Percentiles rank a stretch among this genome's conserved stretches.
Conservation (phyloP, 192 early-diverging fungal species). For the Podila epigama region DNA sequence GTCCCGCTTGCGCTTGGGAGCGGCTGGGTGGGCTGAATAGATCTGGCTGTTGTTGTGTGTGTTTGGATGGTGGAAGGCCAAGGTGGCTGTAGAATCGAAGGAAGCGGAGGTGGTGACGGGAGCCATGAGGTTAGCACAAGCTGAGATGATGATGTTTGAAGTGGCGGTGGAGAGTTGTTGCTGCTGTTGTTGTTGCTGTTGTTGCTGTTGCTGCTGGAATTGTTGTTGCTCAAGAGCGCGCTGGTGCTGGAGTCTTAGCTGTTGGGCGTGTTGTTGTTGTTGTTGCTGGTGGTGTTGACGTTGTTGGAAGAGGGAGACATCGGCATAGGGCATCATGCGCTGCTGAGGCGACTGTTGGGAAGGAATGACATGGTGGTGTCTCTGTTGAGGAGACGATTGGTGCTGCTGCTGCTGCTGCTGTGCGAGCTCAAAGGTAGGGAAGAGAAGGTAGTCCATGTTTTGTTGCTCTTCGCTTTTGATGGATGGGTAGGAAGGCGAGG, state of each 20-base stretch:
- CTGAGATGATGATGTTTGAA: conserved; percentile 6
- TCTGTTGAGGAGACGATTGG: not conserved
- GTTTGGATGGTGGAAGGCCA: not conserved
- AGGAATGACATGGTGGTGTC: conserved; percentile 10
- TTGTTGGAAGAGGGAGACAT: conserved; percentile 31
- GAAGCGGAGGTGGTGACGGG: conserved; percentile 17
- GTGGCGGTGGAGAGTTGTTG: conserved; percentile 24
- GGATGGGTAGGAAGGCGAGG: conserved; percentile 26
- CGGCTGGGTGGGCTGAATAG: conserved; percentile 37
- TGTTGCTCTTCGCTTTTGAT: conserved; percentile 42
- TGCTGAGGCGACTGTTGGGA: conserved; percentile 29
- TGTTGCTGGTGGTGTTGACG: conserved; percentile 34
- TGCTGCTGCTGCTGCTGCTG: not conserved
- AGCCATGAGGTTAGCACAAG: conserved; percentile 1
- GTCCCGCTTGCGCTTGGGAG: conserved; percentile 42
- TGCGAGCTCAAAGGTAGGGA: conserved; percentile 23
- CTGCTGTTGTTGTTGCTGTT: conserved; percentile 6
- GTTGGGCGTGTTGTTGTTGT: conserved; percentile 40
- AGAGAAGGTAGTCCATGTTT: conserved; percentile 26
- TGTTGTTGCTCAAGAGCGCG: conserved; percentile 18
- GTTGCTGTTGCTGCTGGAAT: conserved; percentile 14
- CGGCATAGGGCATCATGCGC: conserved; percentile 8
- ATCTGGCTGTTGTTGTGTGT: conserved; percentile 1
- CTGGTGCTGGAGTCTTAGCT: conserved; percentile 28
- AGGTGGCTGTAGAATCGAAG: conserved; percentile 15